These are phyloP conservation scores for Phytopythium chamaehyphon DNA, from an alignment of 352 stramenopile genomes.

Conservation along the genomic window DNA sequence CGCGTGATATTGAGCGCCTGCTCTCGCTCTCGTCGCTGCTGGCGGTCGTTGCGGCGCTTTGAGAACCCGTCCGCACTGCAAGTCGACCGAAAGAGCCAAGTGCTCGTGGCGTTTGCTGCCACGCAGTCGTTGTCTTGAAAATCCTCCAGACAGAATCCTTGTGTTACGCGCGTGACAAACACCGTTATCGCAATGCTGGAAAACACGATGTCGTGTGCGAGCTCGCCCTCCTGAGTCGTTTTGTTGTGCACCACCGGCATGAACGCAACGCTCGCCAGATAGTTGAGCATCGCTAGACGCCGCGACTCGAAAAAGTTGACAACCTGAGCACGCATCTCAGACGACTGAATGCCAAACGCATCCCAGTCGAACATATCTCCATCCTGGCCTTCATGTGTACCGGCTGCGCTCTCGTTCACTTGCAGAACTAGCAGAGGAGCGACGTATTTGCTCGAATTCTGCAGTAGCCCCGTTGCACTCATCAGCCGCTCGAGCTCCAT, in stretches of 20 bases:
- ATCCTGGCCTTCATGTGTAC: neutral
- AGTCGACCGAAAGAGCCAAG: constrained; percentile 5
- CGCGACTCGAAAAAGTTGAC: constrained; percentile 2
- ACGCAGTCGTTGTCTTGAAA: neutral
- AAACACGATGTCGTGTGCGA: constrained; percentile 9
- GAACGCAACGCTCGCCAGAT: neutral
- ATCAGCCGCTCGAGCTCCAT: constrained; percentile 6
- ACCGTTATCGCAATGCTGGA: constrained; percentile 8
- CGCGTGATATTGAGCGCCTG: neutral
- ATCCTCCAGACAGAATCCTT: neutral
- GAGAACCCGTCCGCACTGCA: constrained; percentile 2
- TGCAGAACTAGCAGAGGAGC: neutral
- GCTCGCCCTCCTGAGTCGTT: constrained; percentile 3
- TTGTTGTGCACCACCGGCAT: constrained; percentile 1
- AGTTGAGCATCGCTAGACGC: constrained; percentile 3
- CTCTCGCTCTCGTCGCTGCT: neutral
- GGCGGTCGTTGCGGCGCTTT: constrained; percentile 5
- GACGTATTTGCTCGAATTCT: neutral
- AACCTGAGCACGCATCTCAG: neutral
- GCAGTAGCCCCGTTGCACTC: neutral
- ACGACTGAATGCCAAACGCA: neutral
- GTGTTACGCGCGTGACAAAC: constrained; percentile 3
- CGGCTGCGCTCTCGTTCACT: neutral
- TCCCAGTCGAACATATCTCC: constrained; percentile 6
- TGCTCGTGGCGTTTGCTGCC: neutral